Percentiles rank a stretch among this genome's conserved stretches.
Conservation (phyloP, 23 red algal species). For the Gracilariopsis chorda region DNA sequence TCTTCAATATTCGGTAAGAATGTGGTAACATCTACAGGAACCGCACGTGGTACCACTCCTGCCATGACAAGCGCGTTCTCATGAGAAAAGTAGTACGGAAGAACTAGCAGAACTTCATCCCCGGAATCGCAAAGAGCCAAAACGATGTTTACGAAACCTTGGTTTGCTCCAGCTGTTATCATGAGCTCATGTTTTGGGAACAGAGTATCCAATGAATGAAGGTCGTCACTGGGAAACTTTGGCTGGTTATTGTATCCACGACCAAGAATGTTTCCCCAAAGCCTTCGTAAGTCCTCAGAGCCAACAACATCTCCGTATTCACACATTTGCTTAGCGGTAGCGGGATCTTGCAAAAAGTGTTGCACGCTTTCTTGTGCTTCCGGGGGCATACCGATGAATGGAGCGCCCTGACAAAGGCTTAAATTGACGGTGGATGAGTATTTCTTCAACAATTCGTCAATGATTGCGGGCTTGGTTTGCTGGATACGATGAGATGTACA, state of each 20-base stretch:
- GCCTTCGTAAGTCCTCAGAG: not conserved
- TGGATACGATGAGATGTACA: not conserved
- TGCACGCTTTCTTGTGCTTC: not conserved
- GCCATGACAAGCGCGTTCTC: conserved; percentile 8
- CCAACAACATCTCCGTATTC: not conserved
- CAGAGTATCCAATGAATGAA: not conserved
- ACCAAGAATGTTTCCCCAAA: not conserved
- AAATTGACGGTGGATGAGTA: not conserved
- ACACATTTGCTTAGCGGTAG: not conserved
- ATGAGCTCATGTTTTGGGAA: conserved; percentile 23
- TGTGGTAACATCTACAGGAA: not conserved
- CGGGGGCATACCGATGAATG: not conserved
- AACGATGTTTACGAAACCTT: conserved; percentile 35
- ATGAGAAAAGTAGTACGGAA: conserved; percentile 88
- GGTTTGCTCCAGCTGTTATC: conserved; percentile 47
- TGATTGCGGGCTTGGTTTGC: not conserved
- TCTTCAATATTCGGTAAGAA: conserved; percentile 29
- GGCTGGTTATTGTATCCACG: not conserved
- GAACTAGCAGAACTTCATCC: conserved; percentile 70
- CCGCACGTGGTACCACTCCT: not conserved
- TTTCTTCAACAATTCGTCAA: not conserved
- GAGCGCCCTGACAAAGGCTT: not conserved
- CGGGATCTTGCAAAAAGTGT: not conserved
- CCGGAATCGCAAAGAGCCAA: conserved; percentile 11
- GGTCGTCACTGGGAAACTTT: not conserved